These are phyloP conservation scores for Tribonema minus DNA, from an alignment of 108 stramenopile genomes.

Conservation along the genomic window DNA sequence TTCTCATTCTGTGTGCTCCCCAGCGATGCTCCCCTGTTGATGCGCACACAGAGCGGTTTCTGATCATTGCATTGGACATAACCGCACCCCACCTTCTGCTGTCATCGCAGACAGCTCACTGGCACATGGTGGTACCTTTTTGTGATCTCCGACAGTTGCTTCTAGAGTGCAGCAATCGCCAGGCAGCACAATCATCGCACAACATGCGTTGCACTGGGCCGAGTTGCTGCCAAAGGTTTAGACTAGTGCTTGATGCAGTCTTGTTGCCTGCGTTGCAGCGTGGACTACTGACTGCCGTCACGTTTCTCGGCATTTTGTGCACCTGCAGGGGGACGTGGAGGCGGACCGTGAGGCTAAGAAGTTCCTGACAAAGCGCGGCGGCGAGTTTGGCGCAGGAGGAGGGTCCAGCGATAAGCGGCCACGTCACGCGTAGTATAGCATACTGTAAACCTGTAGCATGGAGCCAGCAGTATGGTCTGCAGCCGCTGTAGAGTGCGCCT, in stretches of 20 bases:
- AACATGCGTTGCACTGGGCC: neutral
- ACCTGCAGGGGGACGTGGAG: slow-evolving; percentile 7
- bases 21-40: neutral
- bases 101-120: no score
- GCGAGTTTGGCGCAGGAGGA: neutral
- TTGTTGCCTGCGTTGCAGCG: neutral
- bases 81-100: no score
- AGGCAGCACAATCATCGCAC: neutral
- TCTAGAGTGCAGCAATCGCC: neutral
- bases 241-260: neutral
- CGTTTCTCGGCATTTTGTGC: neutral
- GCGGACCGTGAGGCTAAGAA: slow-evolving; percentile 26
- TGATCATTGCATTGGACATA: no score
- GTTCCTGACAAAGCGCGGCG: neutral
- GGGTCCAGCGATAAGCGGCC: neutral
- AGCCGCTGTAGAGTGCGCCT: no score
- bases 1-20: neutral
- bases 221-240: neutral
- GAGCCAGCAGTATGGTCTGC: no score
- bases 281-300: neutral
- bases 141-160: neutral
- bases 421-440: no score
- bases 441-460: no score
- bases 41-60: neutral
- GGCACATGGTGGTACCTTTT: no score